Base-by-base conservation (phyloP, 1,284 basidiomycete genomes). In the Ceratobasidium sp. region DNA sequence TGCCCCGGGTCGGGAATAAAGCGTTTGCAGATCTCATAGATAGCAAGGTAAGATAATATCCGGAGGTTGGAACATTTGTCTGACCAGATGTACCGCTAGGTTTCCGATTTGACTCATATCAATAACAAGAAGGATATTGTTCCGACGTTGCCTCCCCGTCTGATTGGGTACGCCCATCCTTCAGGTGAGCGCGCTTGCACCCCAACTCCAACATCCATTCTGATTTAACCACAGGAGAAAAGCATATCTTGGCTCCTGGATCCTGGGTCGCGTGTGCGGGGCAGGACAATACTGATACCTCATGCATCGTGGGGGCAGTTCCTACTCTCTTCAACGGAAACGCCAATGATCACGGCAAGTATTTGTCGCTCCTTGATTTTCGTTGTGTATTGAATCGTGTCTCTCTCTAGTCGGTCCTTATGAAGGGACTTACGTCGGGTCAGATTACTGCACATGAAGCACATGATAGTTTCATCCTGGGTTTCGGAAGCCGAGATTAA, bases 41-140 rank as follows among this genome's bases (percentile, higher is more conserved):
- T 28, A 26, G 67, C 30, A 16, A 70, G 18, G 73, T 65, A 57
- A 53, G 62, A 61, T 0, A 16, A 2, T 16, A 10, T 45, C 36
- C 36, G 6, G n/a, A n/a, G 36, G 36, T 39, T 14, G 36, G 36
- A 14, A 39, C 6, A 39, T 14, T 14, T 6, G 14, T 39, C 14
- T 43, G 1, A 1, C 28, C 0, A 46, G 50, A n/a, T 18, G 23
- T 12, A n/a, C 46, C 5, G 18, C 21, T 39, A 75, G 48, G 74
- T 78, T n/a, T 73, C 76, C 5, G 76, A 77, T 8, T 65, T 87
- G 43, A 83, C 83, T 12, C 86, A 83, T 59, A 80, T 89, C 55
- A 88, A 83, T 74, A 86, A 88, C 77, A 77, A 82, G 80, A 74
- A 75, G 39, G 65, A 69, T 21, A 45, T 69, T 46, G 53, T 69